Evolutionary conservation across 495 filamentous ascomycete species (phyloP).

Genomic region (Penicillium maclennaniae): DNA sequence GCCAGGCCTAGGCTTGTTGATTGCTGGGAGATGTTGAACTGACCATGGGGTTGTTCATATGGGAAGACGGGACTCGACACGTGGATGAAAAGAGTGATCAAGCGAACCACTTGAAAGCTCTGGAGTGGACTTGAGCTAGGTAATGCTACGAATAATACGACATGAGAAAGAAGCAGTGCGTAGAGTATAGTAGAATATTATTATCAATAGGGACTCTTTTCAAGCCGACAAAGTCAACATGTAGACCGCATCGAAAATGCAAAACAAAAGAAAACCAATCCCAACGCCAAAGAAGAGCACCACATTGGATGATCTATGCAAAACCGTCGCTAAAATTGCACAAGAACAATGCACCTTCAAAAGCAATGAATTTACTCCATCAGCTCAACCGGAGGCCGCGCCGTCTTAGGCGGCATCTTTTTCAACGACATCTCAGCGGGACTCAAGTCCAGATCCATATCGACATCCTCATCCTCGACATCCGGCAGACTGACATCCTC

Average conservation of each 20-base stretch:
- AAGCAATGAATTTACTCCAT: constrained; percentile 56
- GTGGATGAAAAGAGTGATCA: neutral
- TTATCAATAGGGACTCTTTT: neutral
- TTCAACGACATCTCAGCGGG: constrained; percentile 42
- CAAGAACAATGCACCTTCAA: constrained; percentile 1
- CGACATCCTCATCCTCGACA: constrained; percentile 34
- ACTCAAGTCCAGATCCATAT: constrained; percentile 37
- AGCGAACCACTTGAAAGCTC: neutral
- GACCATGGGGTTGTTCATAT: neutral
- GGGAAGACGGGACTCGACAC: no score
- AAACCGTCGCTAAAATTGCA: constrained; percentile 17
- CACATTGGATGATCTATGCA: constrained; percentile 11
- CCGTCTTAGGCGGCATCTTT: constrained; percentile 68
- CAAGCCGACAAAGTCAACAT: neutral
- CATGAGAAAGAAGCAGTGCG: neutral
- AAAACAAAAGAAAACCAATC: neutral
- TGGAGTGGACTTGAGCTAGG: neutral
- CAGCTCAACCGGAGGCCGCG: constrained; percentile 84
- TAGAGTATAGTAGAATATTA: neutral
- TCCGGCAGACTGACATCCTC: constrained; percentile 75
- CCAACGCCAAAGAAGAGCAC: constrained; percentile 5
- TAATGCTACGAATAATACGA: neutral
- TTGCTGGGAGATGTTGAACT: neutral
- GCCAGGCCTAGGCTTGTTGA: neutral
- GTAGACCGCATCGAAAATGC: neutral